A percentile compares a stretch with the other conserved stretches of the same genome.
phyloP scores from a whole-genome alignment of 1,139 yeast species.

The Geotrichum histeridarum region DNA sequence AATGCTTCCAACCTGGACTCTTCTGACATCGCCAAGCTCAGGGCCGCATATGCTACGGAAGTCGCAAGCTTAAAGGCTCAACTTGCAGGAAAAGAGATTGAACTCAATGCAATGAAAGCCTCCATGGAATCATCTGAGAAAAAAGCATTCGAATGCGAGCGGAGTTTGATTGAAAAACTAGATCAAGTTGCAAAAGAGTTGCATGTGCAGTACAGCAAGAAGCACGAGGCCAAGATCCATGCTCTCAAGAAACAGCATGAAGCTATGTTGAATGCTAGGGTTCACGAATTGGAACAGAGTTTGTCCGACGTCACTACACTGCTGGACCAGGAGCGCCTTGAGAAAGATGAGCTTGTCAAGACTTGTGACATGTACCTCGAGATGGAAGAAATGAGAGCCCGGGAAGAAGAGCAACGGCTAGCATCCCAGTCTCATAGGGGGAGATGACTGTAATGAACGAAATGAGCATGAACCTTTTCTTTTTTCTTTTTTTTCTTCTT shows the following conservation, averaged over 20 bases:
- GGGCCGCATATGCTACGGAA: constrained; percentile 25
- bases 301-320: constrained; percentile 45
- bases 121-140: constrained; percentile 25
- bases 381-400: constrained; percentile 20
- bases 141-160: constrained; percentile 41
- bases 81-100: constrained; percentile 30
- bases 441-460: background rate
- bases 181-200: constrained; percentile 60
- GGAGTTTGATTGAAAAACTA: constrained; percentile 43
- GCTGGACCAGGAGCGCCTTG: constrained; percentile 47
- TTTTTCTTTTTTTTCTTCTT: no score
- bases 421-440: background rate
- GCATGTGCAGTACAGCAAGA: constrained; percentile 61
- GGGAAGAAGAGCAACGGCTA: constrained; percentile 8
- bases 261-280: constrained; percentile 38
- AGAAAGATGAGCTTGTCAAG: constrained; percentile 51
- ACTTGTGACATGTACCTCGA: constrained; percentile 45
- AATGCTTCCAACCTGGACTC: background rate
- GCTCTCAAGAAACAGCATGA: constrained; percentile 50
- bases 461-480: background rate
- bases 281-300: constrained; percentile 30
- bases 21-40: constrained; percentile 9
- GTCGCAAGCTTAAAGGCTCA: constrained; percentile 28
- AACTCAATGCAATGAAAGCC: constrained; percentile 24
- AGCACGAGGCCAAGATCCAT: constrained; percentile 61